Evolutionary conservation across 441 rosid species (phyloP).

Genomic region (Aquilaria agallochum): DNA sequence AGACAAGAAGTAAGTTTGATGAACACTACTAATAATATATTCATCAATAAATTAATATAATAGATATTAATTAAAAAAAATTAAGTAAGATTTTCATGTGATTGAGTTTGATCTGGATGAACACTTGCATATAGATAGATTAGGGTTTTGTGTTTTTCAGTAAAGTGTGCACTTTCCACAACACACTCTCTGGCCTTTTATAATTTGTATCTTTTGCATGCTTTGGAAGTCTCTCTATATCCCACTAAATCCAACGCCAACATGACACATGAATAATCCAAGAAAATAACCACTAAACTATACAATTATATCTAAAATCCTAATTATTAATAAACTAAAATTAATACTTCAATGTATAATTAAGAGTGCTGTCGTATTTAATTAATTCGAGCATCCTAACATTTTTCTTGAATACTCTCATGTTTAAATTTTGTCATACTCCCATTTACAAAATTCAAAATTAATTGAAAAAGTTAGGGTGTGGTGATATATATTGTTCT

Average conservation of each 20-base stretch:
- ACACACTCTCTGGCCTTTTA: neutral
- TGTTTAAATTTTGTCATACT: too few relatives aligned
- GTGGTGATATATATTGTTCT: too few relatives aligned
- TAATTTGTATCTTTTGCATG: constrained; percentile 16
- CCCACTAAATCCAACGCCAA: constrained; percentile 24
- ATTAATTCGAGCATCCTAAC: too few relatives aligned
- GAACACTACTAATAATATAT: neutral
- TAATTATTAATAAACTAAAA: too few relatives aligned
- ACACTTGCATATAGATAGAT: constrained; percentile 2
- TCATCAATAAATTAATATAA: constrained; percentile 13
- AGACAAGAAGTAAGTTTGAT: constrained; percentile 45
- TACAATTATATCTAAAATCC: too few relatives aligned
- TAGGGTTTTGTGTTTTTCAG: constrained; percentile 40
- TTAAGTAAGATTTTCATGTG: neutral
- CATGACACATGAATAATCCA: constrained; percentile 45
- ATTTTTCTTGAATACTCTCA: too few relatives aligned
- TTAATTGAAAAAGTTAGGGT: too few relatives aligned
- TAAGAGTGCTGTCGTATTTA: too few relatives aligned
- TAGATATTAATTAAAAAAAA: neutral
- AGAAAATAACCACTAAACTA: neutral
- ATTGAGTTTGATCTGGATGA: constrained; percentile 11
- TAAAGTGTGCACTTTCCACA: constrained; percentile 30
- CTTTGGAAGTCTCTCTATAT: constrained; percentile 13
- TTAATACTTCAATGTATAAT: too few relatives aligned
- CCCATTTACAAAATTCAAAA: too few relatives aligned